Conservation (phyloP, 768 basidiomycete genomes). For the Amanita thiersii region DNA sequence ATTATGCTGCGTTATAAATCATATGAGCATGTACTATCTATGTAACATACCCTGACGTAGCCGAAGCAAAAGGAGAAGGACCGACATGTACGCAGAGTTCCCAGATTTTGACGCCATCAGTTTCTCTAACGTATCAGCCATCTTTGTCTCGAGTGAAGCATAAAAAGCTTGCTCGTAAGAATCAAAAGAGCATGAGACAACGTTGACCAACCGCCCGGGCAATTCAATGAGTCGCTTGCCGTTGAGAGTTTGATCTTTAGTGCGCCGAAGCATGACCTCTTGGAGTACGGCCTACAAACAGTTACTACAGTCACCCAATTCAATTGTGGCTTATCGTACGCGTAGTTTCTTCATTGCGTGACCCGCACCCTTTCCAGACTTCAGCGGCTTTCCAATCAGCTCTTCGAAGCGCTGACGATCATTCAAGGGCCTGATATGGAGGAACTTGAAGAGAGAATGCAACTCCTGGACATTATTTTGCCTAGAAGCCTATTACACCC, state of each 20-base stretch:
- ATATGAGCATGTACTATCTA: background rate
- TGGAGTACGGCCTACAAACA: conserved; percentile 63
- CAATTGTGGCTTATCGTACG: conserved; percentile 25
- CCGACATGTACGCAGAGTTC: conserved; percentile 59
- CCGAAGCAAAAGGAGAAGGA: conserved; percentile 66
- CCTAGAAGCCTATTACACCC: conserved; percentile 23
- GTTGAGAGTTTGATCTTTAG: conserved; percentile 63
- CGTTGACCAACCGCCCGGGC: conserved; percentile 61
- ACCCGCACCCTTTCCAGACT: conserved; percentile 45
- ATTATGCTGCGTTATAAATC: conserved; percentile 2
- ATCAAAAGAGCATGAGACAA: conserved; percentile 76
- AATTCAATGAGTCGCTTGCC: conserved; percentile 80
- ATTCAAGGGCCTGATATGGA: conserved; percentile 75
- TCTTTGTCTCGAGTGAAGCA: conserved; percentile 55
- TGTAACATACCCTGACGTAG: conserved; percentile 72
- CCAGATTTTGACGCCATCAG: conserved; percentile 44
- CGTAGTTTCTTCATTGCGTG: conserved; percentile 83
- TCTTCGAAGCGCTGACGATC: conserved; percentile 74
- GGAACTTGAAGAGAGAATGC: conserved; percentile 83
- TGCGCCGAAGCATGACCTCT: conserved; percentile 84
- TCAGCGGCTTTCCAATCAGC: conserved; percentile 75
- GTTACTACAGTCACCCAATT: background rate
- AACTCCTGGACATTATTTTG: conserved; percentile 91
- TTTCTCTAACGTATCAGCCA: conserved; percentile 60
- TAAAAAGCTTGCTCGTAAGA: conserved; percentile 77